Conservation (phyloP, 257 asterid species). For the Solanum sejunctum region DNA sequence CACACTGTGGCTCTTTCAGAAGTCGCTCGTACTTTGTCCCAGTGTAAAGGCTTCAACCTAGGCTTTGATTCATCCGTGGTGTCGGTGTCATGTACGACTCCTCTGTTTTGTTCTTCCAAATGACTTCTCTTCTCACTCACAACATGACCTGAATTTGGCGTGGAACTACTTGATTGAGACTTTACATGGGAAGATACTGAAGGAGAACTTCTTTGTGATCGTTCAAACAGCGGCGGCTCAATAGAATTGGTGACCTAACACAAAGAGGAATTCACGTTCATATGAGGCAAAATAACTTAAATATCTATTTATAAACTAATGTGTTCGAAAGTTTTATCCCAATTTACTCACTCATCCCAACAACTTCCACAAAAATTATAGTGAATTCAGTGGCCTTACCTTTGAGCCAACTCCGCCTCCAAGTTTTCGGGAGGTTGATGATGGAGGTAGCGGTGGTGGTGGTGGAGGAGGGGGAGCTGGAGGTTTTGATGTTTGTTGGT, state of each 20-base stretch:
- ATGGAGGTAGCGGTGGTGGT: slow-evolving; percentile 27
- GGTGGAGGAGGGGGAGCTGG: slow-evolving; percentile 26
- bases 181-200: slow-evolving; percentile 14
- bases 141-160: neutral
- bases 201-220: slow-evolving; percentile 4
- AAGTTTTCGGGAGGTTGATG: slow-evolving; percentile 11
- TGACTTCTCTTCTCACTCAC: slow-evolving; percentile 11
- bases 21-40: slow-evolving; percentile 13
- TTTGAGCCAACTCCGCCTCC: neutral
- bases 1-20: slow-evolving; percentile 6
- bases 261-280: neutral
- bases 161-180: slow-evolving; percentile 19
- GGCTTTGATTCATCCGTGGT: slow-evolving; percentile 48
- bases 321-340: neutral
- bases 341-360: neutral
- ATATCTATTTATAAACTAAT: neutral
- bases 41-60: slow-evolving; percentile 6
- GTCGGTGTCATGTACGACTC: slow-evolving; percentile 24
- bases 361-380: neutral
- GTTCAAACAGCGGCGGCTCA: neutral
- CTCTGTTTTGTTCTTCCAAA: slow-evolving; percentile 11
- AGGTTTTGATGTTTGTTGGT: slow-evolving; percentile 13
- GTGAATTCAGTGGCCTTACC: neutral
- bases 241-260: neutral
- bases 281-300: neutral